Percentiles rank a stretch among this genome's conserved stretches.
phyloP scores from a whole-genome alignment of 139 green algal species.

The Deuterostichococcus epilithicus region DNA sequence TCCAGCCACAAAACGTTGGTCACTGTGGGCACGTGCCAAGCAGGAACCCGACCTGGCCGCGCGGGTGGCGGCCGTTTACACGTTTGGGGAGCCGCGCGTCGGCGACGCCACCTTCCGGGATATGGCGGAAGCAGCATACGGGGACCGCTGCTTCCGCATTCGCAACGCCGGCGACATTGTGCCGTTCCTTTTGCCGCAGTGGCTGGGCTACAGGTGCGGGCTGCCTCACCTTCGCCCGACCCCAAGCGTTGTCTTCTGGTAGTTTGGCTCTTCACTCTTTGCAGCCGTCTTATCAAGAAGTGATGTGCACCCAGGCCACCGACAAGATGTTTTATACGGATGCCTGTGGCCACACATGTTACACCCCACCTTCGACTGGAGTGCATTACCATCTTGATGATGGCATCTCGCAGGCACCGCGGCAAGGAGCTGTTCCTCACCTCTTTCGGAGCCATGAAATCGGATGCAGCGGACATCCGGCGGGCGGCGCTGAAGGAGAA shows the following conservation, averaged over 20 bases:
- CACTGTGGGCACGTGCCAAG: no score
- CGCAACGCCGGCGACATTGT: slow-evolving; percentile 5
- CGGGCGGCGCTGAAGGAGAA: background rate
- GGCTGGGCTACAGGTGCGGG: background rate
- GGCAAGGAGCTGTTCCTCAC: slow-evolving; percentile 18
- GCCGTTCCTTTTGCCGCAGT: background rate
- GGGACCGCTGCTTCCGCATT: slow-evolving; percentile 5
- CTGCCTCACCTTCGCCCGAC: background rate
- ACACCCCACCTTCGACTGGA: background rate
- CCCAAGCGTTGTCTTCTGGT: background rate
- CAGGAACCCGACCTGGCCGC: slow-evolving; percentile 12
- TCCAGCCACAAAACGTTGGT: no score
- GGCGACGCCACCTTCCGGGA: slow-evolving; percentile 14
- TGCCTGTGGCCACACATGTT: background rate
- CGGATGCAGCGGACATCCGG: background rate
- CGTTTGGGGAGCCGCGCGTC: slow-evolving; percentile 16
- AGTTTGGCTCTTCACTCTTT: background rate
- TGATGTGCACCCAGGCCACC: background rate
- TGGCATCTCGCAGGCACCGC: slow-evolving; percentile 4
- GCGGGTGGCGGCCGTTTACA: slow-evolving; percentile 13
- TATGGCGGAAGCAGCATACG: background rate
- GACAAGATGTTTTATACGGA: background rate
- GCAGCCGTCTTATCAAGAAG: background rate
- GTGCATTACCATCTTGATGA: background rate
- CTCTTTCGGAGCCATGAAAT: slow-evolving; percentile 4